Evolutionary conservation across 371 early-diverging fungal genomes (phyloP), one percentile per base, ranked within the genome.

Genomic region (Mortierella sp.): DNA sequence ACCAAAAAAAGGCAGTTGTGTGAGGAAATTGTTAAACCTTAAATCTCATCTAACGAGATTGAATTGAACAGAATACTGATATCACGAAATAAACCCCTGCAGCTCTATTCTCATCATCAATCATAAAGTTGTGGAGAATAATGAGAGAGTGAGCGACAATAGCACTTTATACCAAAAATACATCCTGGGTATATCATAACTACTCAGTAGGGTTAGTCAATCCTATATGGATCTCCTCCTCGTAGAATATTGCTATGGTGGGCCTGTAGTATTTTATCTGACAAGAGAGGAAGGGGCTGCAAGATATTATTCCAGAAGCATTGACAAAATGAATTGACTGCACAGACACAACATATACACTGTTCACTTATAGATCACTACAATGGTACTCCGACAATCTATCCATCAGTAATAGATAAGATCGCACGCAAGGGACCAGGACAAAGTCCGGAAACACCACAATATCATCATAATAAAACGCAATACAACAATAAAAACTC

Each of bases 21-120:
- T 28, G 1, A 26, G 29, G 42, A 37, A 31, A 42, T 26, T 17
- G n/a, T 26, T 19, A 56, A 65, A 65, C 64, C 43, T 60, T 54
- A 60, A 29, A 40, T 57, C 35, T 34, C 5, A 57, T 53, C 53
- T 8, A 28, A 47, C 1, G 1, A 22, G 54, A 60, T 31, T 72
- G 66, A 61, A 72, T 72, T 19, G 66, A 1, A 61, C 37, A 40
- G 43, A 66, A 54, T 72, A 72, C 72, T 72, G 72, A 72, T 72
- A 72, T 72, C 72, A 51, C 49, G 35, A 55, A 59, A 37, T 35
- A 32, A 59, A 59, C 56, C 37, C 59, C 59, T 17, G 22, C 34
- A 34, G 26, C 29, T 28, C 28, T 45, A 2, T 40, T 28, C 22
- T 45, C 45, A 45, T 45, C 45, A 45, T 45, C 45, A 17, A 12